phyloP scores from a whole-genome alignment of 192 early-diverging fungal genomes.

The Gonapodya sp. region DNA sequence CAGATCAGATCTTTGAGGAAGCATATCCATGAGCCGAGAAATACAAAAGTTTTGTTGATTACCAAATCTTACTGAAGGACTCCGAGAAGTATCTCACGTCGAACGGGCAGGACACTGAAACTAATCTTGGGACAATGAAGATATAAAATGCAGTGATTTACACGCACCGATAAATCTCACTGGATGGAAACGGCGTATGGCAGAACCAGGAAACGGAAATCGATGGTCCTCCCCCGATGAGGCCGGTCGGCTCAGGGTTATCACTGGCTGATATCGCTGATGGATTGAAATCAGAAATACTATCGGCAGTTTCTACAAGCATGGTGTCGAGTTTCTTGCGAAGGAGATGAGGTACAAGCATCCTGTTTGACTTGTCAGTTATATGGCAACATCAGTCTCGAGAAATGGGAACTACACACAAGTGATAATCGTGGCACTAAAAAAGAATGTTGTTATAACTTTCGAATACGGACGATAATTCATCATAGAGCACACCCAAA shows the following conservation, averaged over 20 bases:
- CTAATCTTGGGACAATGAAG: too few relatives aligned
- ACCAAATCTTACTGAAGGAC: too few relatives aligned
- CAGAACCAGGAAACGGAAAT: slow-evolving; percentile 84
- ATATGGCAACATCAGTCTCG: neutral
- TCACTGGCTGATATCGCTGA: too few relatives aligned
- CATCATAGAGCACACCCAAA: slow-evolving; percentile 36
- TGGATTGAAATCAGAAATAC: too few relatives aligned
- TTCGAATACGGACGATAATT: neutral
- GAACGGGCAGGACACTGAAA: slow-evolving; percentile 77
- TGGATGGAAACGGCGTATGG: slow-evolving; percentile 95
- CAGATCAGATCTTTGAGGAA: slow-evolving; percentile 84
- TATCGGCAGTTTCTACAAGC: neutral
- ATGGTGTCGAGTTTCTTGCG: neutral
- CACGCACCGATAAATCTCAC: slow-evolving; percentile 77
- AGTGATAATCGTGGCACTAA: slow-evolving; percentile 84
- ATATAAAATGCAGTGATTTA: neutral
- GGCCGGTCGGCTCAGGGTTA: too few relatives aligned
- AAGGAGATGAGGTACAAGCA: neutral
- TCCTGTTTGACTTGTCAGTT: neutral
- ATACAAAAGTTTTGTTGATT: too few relatives aligned
- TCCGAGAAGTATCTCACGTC: slow-evolving; percentile 86
- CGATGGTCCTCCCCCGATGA: too few relatives aligned
- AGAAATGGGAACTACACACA: too few relatives aligned
- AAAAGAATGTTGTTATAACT: neutral
- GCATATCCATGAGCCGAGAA: too few relatives aligned